phyloP scores from a whole-genome alignment of 2,329 filamentous ascomycete species.

The Diaporthe sp. region DNA sequence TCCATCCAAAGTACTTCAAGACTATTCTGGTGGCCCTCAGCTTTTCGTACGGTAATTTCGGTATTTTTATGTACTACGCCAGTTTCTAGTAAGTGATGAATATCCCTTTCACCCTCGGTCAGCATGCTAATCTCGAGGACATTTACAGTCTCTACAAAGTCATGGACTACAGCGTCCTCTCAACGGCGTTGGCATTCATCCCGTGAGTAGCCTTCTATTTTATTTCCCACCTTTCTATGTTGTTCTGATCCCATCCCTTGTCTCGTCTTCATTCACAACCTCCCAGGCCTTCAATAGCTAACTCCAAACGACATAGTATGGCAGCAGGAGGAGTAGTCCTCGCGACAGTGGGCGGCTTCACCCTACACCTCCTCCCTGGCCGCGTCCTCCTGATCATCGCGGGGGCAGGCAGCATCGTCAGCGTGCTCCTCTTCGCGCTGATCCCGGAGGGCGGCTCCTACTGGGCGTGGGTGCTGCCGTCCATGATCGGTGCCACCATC shows the following conservation, averaged over 20 bases:
- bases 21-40: slow-evolving; percentile 70
- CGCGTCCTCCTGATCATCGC: slow-evolving; percentile 72
- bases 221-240: neutral
- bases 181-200: slow-evolving; percentile 75
- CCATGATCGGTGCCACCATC: slow-evolving; percentile 75
- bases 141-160: slow-evolving; percentile 67
- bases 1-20: slow-evolving; percentile 75
- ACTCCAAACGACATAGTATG: slow-evolving; percentile 49
- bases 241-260: too few species aligned
- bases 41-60: slow-evolving; percentile 75
- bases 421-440: slow-evolving; percentile 71
- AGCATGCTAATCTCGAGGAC: slow-evolving; percentile 59
- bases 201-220: slow-evolving; percentile 49
- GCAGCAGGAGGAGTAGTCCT: slow-evolving; percentile 75
- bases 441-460: slow-evolving; percentile 70
- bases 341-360: slow-evolving; percentile 69
- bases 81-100: slow-evolving; percentile 68
- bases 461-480: slow-evolving; percentile 80
- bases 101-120: slow-evolving; percentile 55
- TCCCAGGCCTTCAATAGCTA: neutral
- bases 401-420: slow-evolving; percentile 66
- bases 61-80: slow-evolving; percentile 76
- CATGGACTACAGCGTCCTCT: slow-evolving; percentile 67
- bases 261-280: too few species aligned
- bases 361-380: slow-evolving; percentile 74